phyloP scores from a whole-genome alignment of 257 asterid species.

The Galeopsis tetrahit region DNA sequence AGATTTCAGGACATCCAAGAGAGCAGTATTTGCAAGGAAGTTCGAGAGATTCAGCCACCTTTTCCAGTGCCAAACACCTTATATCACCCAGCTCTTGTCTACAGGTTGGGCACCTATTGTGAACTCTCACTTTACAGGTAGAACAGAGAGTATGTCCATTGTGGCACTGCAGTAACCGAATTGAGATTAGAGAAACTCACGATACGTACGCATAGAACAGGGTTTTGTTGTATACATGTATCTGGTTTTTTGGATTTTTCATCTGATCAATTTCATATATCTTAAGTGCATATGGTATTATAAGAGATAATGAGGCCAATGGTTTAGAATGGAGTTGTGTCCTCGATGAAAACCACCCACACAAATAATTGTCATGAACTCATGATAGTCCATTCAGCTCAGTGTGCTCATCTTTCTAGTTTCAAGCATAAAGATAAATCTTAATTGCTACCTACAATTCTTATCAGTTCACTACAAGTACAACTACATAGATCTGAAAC shows the following conservation, averaged over 20 bases:
- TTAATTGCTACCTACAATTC: no score
- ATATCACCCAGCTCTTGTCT: constrained; percentile 70
- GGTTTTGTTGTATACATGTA: not conserved
- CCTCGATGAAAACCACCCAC: no score
- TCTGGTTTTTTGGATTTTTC: not conserved
- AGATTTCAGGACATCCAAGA: constrained; percentile 54
- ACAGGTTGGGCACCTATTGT: constrained; percentile 65
- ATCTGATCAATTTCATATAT: not conserved
- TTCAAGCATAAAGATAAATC: no score
- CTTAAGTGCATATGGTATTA: no score
- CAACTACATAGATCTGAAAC: not conserved
- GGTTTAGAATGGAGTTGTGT: no score
- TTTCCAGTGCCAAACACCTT: constrained; percentile 61
- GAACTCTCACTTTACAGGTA: constrained; percentile 55
- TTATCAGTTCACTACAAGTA: not conserved
- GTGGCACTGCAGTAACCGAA: constrained; percentile 52
- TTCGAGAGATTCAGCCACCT: constrained; percentile 61
- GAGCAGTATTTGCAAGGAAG: constrained; percentile 57
- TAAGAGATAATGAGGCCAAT: no score
- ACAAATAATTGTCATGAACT: no score
- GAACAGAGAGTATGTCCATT: constrained; percentile 65
- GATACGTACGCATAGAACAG: not conserved
- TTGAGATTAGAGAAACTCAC: not conserved
- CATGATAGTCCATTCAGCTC: no score
- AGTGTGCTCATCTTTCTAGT: no score